Evolutionary conservation across 2,329 filamentous ascomycete species (phyloP).

Genomic region (Phialophora expanda): DNA sequence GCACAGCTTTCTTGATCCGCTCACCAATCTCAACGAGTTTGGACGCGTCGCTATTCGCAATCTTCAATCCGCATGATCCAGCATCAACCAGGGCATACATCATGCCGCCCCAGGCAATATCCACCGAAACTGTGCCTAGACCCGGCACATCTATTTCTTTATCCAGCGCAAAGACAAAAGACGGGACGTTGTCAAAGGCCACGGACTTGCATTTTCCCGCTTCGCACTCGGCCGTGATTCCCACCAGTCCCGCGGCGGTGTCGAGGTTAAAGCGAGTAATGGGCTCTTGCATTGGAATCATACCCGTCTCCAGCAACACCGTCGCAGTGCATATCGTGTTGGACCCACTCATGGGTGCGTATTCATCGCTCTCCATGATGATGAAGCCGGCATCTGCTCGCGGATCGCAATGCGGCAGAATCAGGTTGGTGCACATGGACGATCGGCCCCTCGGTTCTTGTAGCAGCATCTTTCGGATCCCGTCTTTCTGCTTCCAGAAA

Average conservation of each 20-base stretch:
- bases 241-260: slow-evolving; percentile 53
- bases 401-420: slow-evolving; percentile 53
- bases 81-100: slow-evolving; percentile 53
- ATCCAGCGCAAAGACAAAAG: slow-evolving; percentile 52
- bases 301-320: slow-evolving; percentile 56
- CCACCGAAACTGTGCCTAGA: slow-evolving; percentile 49
- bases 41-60: slow-evolving; percentile 44
- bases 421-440: slow-evolving; percentile 49
- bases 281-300: slow-evolving; percentile 55
- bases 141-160: slow-evolving; percentile 50
- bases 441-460: slow-evolving; percentile 56
- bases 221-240: slow-evolving; percentile 50
- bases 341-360: slow-evolving; percentile 53
- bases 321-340: slow-evolving; percentile 55
- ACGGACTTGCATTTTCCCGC: slow-evolving; percentile 53
- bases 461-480: slow-evolving; percentile 51
- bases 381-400: slow-evolving; percentile 54
- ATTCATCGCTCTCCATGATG: slow-evolving; percentile 56
- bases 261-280: slow-evolving; percentile 51
- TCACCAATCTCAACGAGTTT: slow-evolving; percentile 52
- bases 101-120: slow-evolving; percentile 57
- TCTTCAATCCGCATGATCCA: slow-evolving; percentile 44
- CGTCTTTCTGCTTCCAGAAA: slow-evolving; percentile 50
- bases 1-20: slow-evolving; percentile 51
- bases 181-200: slow-evolving; percentile 54